Evolutionary conservation across 2,329 filamentous ascomycete species (phyloP), one percentile per base, ranked within the genome.

Genomic region (Pyricularia pennisetigena): DNA sequence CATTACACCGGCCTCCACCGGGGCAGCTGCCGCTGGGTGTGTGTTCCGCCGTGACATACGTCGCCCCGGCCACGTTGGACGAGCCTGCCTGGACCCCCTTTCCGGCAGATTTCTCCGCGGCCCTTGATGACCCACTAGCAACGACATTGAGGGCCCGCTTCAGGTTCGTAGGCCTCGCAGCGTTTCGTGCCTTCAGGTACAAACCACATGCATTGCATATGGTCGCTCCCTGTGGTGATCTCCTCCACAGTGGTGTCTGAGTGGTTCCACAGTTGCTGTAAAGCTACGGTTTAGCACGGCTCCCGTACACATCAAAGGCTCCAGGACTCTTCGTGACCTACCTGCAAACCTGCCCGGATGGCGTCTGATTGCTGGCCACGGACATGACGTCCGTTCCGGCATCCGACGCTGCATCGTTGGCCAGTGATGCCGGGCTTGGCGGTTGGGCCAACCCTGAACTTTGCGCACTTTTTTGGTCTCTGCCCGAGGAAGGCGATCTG

Each of bases 131-230:
- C 28, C 78, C 72, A 63, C 79, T 79, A 41, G 81, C 75, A 26
- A 86, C 78, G 29, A 84, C 78, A 67, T 82, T 83, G 4, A 87
- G 85, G 12, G 90, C 88, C 70, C 93, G 90, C 80, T 97, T 97
- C 69, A 97, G 82, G 74, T 93, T 97, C 7, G 93, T 95, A 16
- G 95, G 95, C 66, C 95, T 88, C 73, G 92, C 88, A 70, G 94
- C 91, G 76, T 98, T 98, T 72, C 95, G 88, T 10, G 94, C 94
- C 78, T 98, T 98, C 71, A 92, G 83, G 78, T 99, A 99, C 20
- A 99, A 84, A 61, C 95, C 95, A 75, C 95, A 99, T 6, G 95
- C 95, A 79, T 99, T 99, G 81, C 95, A 99, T 70, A 99, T 98
- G 30, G 93, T 97, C 68, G 93, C 91, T 32, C 95, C 95, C 74